These are phyloP conservation scores for Polyplosphaeria fusca DNA, from an alignment of 495 filamentous ascomycete genomes.

Conservation along the genomic window DNA sequence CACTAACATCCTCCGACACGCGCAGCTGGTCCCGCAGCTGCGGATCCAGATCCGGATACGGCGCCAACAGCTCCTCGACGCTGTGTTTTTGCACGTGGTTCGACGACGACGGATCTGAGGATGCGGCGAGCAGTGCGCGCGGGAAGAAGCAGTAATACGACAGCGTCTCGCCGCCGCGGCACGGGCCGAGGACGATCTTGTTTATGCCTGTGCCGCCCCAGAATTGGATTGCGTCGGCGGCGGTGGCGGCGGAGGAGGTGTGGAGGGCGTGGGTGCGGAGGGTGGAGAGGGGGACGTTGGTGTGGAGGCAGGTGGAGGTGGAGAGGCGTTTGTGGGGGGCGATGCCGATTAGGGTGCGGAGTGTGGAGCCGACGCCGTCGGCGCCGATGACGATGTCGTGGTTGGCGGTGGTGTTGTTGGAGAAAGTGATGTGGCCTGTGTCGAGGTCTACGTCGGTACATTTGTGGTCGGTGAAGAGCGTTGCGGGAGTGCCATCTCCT, in stretches of 20 bases:
- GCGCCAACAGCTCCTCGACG: conserved; percentile 16
- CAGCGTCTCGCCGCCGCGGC: conserved; percentile 30
- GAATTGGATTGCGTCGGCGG: conserved; percentile 34
- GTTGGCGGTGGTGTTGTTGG: conserved; percentile 2
- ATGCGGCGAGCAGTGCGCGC: too few relatives aligned
- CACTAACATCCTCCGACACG: conserved; percentile 43
- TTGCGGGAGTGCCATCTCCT: conserved; percentile 46
- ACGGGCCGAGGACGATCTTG: conserved; percentile 31
- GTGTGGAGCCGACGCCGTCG: conserved; percentile 44
- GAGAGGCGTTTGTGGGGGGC: conserved; percentile 48
- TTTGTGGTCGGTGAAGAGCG: conserved; percentile 46
- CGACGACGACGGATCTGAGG: background rate
- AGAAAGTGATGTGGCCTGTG: conserved; percentile 25
- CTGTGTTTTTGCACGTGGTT: background rate
- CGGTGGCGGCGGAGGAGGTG: too few relatives aligned
- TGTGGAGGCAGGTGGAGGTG: conserved; percentile 47
- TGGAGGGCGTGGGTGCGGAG: too few relatives aligned
- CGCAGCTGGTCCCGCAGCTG: conserved; percentile 19
- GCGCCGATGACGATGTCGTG: conserved; percentile 42
- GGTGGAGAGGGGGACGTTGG: too few relatives aligned
- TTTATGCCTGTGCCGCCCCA: conserved; percentile 37
- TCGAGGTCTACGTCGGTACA: conserved; percentile 36
- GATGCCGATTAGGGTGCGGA: conserved; percentile 46
- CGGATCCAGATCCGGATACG: conserved; percentile 31
- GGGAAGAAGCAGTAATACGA: conserved; percentile 42